Base-by-base conservation (phyloP, 306 rosid genomes). In the Casuarina cunninghamiana region DNA sequence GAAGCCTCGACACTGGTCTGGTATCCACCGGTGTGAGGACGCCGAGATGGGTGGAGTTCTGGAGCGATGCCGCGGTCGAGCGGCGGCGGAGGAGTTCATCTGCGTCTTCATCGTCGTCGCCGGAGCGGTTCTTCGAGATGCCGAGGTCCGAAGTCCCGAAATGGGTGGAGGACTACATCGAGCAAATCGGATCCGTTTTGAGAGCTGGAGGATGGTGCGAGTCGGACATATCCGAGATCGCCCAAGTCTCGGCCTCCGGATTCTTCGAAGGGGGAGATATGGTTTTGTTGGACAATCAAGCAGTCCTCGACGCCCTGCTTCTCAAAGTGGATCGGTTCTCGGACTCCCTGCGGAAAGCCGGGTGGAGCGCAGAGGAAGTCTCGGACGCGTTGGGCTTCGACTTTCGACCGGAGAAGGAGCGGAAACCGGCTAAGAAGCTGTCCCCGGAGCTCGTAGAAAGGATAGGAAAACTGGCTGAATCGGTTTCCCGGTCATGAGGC, bases 301-400 rank as follows among this genome's bases (percentile, higher is more conserved):
- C 97, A 8, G 82, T 93, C 50, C 83, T 91, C 1, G 99, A 96
- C 75, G 98, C 98, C 55, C 84, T 96, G 51, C 88, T 96, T 2
- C 67, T 96, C 48, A 93, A 96, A 86, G 87, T 90, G 49, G 96
- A 90, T 79, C 80, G 85, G 83, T 88, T 84, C 63, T 91, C 99
- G 58, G 98, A 91, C 4, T 82, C 90, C 42, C 98, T 96, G 38
- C 93, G 98, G 1, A 91, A 91, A 79, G 90, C 99, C 2, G 99
- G 99, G 62, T 96, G 99, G 99, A 96, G 97, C 96, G 90, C 99
- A 77, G 99, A 93, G 53, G 99, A 93, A 58, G 99, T 96, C 0
- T 87, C 97, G 5, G 97, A 93, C 26, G 99, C 97, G 2, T 70
- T 96, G 67, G 98, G 99, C 2, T 96, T 96, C 19, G 93, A 96